Percentiles rank a stretch among this genome's conserved stretches.
phyloP scores from a whole-genome alignment of 1,284 basidiomycete genomes.

The Salmacisia buchloeana region DNA sequence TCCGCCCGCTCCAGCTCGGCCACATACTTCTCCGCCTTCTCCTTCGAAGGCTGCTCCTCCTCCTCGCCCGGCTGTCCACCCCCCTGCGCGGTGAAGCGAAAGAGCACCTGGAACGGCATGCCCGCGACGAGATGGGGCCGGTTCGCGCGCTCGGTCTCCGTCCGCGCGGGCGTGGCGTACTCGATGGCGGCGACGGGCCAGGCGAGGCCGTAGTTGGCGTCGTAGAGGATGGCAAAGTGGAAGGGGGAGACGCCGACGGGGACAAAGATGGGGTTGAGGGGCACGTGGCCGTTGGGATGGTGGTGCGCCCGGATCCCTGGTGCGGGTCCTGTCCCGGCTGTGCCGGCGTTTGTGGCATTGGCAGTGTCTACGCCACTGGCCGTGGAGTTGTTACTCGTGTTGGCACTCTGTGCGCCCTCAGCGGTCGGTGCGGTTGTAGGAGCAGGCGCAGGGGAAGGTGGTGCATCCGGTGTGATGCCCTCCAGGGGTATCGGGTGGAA shows the following conservation, averaged over 20 bases:
- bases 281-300: constrained; percentile 19
- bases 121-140: constrained; percentile 3
- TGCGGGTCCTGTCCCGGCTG: constrained; percentile 3
- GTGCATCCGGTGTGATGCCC: not conserved
- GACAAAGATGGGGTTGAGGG: constrained; percentile 33
- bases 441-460: constrained; percentile 2
- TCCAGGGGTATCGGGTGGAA: constrained; percentile 26
- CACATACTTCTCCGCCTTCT: constrained; percentile 31
- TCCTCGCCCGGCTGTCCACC: constrained; percentile 20
- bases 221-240: constrained; percentile 42
- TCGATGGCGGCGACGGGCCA: constrained; percentile 33
- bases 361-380: too few relatives aligned
- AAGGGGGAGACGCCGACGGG: constrained; percentile 36
- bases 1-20: constrained; percentile 40
- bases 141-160: not conserved
- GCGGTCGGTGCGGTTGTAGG: constrained; percentile 4
- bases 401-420: too few relatives aligned
- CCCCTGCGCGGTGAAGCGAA: constrained; percentile 1
- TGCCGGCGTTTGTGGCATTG: not conserved
- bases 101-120: constrained; percentile 20
- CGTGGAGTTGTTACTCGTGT: too few relatives aligned
- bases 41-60: constrained; percentile 26
- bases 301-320: not conserved
- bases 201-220: constrained; percentile 24
- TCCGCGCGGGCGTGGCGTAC: not conserved